phyloP scores from a whole-genome alignment of 2,329 filamentous ascomycete species.

The Pyrenochaeta sp. region DNA sequence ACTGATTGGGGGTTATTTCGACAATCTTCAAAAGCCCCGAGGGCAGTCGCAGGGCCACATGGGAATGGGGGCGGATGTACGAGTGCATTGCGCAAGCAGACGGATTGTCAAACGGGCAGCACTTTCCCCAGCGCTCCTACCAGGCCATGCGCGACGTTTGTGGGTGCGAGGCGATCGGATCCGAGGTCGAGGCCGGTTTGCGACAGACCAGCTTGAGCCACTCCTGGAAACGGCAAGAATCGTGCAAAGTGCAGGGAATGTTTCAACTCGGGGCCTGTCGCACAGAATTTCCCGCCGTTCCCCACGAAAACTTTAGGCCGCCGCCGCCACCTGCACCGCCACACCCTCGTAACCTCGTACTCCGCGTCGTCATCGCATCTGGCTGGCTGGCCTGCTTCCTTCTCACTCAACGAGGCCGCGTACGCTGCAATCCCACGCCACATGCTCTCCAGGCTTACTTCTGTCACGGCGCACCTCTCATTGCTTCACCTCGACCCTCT shows the following conservation, averaged over 20 bases:
- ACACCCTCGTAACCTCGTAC: no score
- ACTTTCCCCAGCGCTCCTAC: no score
- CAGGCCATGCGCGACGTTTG: slow-evolving; percentile 18
- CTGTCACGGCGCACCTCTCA: not conserved
- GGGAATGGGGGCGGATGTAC: slow-evolving; percentile 58
- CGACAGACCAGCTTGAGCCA: no score
- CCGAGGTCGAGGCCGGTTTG: not conserved
- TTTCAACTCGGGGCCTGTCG: not conserved
- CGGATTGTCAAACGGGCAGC: no score
- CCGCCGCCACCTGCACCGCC: not conserved
- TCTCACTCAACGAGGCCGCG: slow-evolving; percentile 8
- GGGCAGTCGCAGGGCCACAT: slow-evolving; percentile 64
- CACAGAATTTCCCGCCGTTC: not conserved
- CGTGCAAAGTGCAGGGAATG: not conserved
- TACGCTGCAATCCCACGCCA: slow-evolving; percentile 5
- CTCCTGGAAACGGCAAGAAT: not conserved
- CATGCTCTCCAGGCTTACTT: slow-evolving; percentile 1
- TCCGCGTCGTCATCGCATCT: slow-evolving; percentile 20
- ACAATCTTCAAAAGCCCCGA: slow-evolving; percentile 66
- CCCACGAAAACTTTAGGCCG: not conserved
- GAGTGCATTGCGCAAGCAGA: slow-evolving; percentile 50
- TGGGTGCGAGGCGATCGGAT: not conserved
- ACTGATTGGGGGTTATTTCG: slow-evolving; percentile 69
- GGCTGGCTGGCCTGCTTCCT: slow-evolving; percentile 11
- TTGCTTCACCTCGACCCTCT: not conserved